Percentiles rank a stretch among this genome's conserved stretches.
These are phyloP conservation scores for Conidiobolus incongruus DNA, from an alignment of 371 early-diverging fungal species.

Conservation along the genomic window DNA sequence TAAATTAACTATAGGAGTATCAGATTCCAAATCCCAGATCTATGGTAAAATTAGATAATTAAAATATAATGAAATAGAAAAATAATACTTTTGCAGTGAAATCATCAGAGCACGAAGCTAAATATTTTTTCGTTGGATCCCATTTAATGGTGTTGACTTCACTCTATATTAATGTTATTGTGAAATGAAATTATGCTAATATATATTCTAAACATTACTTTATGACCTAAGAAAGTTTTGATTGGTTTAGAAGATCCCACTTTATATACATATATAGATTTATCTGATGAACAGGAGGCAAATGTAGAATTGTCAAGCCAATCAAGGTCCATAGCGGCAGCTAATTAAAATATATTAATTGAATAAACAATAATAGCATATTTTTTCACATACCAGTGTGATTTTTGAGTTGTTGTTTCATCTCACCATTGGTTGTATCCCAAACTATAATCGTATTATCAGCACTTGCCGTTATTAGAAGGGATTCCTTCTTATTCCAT, in stretches of 20 bases:
- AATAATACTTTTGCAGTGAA: slow-evolving; percentile 51
- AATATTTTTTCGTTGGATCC: slow-evolving; percentile 54
- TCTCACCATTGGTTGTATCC: slow-evolving; percentile 55
- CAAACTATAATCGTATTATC: slow-evolving; percentile 70
- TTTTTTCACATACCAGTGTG: slow-evolving; percentile 33
- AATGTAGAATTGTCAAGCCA: slow-evolving; percentile 83
- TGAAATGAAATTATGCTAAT: background rate
- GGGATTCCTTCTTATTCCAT: slow-evolving; percentile 64
- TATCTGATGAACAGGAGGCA: slow-evolving; percentile 77
- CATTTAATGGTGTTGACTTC: slow-evolving; percentile 79
- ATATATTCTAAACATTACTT: slow-evolving; percentile 10
- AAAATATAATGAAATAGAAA: slow-evolving; percentile 8
- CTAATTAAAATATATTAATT: too few species aligned
- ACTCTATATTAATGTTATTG: too few species aligned
- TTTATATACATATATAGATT: slow-evolving; percentile 53
- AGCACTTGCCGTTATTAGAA: slow-evolving; percentile 54
- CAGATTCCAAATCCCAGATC: slow-evolving; percentile 15
- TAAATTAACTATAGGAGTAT: slow-evolving; percentile 27
- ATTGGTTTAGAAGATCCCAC: slow-evolving; percentile 39
- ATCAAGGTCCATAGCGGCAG: slow-evolving; percentile 66
- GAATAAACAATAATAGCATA: background rate
- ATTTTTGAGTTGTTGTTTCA: slow-evolving; percentile 48
- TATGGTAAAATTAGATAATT: background rate
- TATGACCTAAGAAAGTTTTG: slow-evolving; percentile 49
- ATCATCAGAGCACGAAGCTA: slow-evolving; percentile 89